These are phyloP conservation scores for Zymoseptoria crescenta DNA, from an alignment of 2,329 filamentous ascomycete species.

Conservation along the genomic window DNA sequence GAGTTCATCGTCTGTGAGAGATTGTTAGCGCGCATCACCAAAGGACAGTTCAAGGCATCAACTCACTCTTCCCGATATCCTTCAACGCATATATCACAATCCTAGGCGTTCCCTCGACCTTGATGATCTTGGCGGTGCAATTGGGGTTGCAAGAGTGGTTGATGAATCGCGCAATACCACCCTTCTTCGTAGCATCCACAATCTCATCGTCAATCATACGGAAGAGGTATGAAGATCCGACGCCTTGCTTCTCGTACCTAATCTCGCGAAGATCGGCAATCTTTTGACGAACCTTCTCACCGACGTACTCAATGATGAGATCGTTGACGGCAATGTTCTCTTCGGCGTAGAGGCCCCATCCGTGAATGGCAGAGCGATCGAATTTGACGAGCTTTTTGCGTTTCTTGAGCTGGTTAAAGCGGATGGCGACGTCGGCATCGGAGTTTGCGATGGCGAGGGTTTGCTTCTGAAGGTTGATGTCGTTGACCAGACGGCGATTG, in stretches of 20 bases:
- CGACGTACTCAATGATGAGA: constrained; percentile 99
- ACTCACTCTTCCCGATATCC: constrained; percentile 89
- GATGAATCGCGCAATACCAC: constrained; percentile 96
- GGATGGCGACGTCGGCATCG: constrained; percentile 77
- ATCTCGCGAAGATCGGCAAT: constrained; percentile 94
- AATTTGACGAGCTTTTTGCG: constrained; percentile 99
- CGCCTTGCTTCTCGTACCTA: constrained; percentile 88
- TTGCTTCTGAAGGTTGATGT: constrained; percentile 92
- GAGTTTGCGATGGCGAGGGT: constrained; percentile 57
- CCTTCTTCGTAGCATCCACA: constrained; percentile 96
- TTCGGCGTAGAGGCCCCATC: constrained; percentile 96
- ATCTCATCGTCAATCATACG: constrained; percentile 96
- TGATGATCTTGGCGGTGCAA: constrained; percentile 98
- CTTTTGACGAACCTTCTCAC: constrained; percentile 92
- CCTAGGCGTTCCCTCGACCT: constrained; percentile 92
- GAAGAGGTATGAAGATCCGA: constrained; percentile 95
- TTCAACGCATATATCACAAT: constrained; percentile 98
- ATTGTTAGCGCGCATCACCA: constrained; percentile 3
- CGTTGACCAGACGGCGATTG: constrained; percentile 87
- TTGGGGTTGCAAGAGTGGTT: constrained; percentile 98
- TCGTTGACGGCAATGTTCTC: constrained; percentile 96
- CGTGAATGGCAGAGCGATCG: constrained; percentile 93
- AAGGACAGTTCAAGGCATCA: neutral
- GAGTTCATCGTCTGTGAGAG: constrained; percentile 76
- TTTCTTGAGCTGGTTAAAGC: constrained; percentile 99